Conservation (phyloP, 345 rosid species). For the Moricandia moricandioides region DNA sequence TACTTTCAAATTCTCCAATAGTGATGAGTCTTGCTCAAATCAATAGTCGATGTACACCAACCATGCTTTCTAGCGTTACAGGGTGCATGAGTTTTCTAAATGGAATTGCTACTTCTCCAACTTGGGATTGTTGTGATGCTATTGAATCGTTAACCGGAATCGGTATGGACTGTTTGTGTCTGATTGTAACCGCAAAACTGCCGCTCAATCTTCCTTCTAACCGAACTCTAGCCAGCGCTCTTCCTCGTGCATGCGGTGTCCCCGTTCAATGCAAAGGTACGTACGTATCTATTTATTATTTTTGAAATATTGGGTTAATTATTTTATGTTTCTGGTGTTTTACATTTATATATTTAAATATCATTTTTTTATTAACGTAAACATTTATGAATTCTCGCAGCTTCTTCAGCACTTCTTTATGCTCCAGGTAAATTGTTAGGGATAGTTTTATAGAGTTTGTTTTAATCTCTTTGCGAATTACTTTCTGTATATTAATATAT, state of each 20-base stretch:
- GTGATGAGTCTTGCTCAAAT: conserved; percentile 41
- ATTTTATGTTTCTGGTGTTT: background rate
- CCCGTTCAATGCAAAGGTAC: conserved; percentile 77
- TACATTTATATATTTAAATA: background rate
- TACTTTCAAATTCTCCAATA: conserved; percentile 32
- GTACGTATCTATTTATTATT: conserved; percentile 39
- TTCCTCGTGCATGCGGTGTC: conserved; percentile 77
- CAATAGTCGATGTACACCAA: conserved; percentile 50
- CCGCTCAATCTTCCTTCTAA: conserved; percentile 71
- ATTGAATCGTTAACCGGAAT: conserved; percentile 53
- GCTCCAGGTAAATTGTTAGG: conserved; percentile 59
- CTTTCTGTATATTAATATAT: background rate
- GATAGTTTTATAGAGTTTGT: background rate
- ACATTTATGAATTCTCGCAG: conserved; percentile 35
- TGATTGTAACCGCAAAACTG: conserved; percentile 55
- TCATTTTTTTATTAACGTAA: background rate
- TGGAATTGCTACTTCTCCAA: conserved; percentile 57
- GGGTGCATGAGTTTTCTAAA: conserved; percentile 70
- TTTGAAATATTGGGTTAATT: background rate
- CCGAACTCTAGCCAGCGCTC: conserved; percentile 67
- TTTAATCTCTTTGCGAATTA: background rate
- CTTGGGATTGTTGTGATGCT: conserved; percentile 56
- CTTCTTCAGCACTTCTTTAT: conserved; percentile 56
- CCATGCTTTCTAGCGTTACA: conserved; percentile 49
- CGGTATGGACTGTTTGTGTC: conserved; percentile 70